phyloP scores from a whole-genome alignment of 345 rosid species.

The Iberis pinnata region DNA sequence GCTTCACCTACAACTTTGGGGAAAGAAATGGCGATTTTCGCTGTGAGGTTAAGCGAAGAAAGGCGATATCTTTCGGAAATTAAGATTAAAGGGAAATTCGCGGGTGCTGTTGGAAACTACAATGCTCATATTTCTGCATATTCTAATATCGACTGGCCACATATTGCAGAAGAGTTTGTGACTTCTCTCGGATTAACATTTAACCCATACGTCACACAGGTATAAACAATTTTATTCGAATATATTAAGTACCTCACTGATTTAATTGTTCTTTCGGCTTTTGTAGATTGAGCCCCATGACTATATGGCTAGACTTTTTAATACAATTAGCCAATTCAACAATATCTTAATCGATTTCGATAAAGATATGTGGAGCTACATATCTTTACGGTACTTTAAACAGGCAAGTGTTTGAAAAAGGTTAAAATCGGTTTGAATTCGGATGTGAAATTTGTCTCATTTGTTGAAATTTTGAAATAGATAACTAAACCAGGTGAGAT shows the following conservation, averaged over 20 bases:
- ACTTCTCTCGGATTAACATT: slow-evolving; percentile 73
- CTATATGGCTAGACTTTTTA: slow-evolving; percentile 69
- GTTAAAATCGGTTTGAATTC: neutral
- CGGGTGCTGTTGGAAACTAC: slow-evolving; percentile 96
- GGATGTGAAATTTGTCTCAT: neutral
- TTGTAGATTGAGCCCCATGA: slow-evolving; percentile 82
- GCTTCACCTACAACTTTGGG: slow-evolving; percentile 94
- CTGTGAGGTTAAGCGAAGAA: slow-evolving; percentile 73
- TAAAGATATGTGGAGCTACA: slow-evolving; percentile 88
- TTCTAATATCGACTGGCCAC: slow-evolving; percentile 68
- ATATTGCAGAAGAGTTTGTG: slow-evolving; percentile 70
- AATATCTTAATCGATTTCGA: slow-evolving; percentile 64
- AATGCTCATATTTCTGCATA: slow-evolving; percentile 90
- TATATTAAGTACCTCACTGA: neutral
- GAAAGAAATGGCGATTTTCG: slow-evolving; percentile 94
- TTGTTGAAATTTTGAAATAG: slow-evolving; percentile 39
- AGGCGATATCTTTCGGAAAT: slow-evolving; percentile 60
- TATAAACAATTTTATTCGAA: neutral
- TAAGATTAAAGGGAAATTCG: slow-evolving; percentile 82
- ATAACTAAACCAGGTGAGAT: slow-evolving; percentile 84
- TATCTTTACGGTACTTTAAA: slow-evolving; percentile 76
- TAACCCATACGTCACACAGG: slow-evolving; percentile 94
- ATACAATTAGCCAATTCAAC: slow-evolving; percentile 50
- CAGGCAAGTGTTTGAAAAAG: slow-evolving; percentile 41
- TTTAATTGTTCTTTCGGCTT: slow-evolving; percentile 1